Conservation (phyloP, 108 stramenopile species). For the Fragilaria radians region DNA sequence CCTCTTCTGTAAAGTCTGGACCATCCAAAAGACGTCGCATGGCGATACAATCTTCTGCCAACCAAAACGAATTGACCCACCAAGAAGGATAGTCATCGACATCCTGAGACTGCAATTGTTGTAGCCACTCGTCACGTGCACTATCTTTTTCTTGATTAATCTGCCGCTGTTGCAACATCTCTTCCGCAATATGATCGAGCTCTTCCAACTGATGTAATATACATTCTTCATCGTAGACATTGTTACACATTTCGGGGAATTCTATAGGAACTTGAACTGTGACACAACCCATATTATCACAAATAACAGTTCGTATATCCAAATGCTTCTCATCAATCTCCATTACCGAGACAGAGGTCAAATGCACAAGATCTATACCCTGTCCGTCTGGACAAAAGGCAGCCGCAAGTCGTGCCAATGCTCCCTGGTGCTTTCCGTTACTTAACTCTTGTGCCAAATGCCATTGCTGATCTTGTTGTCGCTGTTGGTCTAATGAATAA, state of each 20-base stretch:
- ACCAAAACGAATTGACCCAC: too few species aligned
- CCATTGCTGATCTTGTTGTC: too few species aligned
- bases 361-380: constrained; percentile 13
- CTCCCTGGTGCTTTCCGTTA: too few species aligned
- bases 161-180: not conserved
- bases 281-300: constrained; percentile 30
- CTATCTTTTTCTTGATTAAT: not conserved
- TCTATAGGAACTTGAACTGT: constrained; percentile 22
- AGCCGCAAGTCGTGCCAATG: constrained; percentile 34
- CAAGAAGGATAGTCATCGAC: too few species aligned
- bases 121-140: too few species aligned
- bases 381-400: constrained; percentile 32
- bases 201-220: constrained; percentile 22
- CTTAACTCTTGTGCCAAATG: too few species aligned
- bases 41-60: too few species aligned
- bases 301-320: constrained; percentile 29
- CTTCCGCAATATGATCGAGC: constrained; percentile 9
- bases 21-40: too few species aligned
- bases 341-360: constrained; percentile 21
- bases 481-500: too few species aligned
- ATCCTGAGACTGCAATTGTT: too few species aligned
- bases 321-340: constrained; percentile 18
- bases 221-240: constrained; percentile 11
- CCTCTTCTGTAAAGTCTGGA: too few species aligned
- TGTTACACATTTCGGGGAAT: constrained; percentile 26